phyloP scores from a whole-genome alignment of 192 early-diverging fungal genomes.

The Diversispora eburnea region DNA sequence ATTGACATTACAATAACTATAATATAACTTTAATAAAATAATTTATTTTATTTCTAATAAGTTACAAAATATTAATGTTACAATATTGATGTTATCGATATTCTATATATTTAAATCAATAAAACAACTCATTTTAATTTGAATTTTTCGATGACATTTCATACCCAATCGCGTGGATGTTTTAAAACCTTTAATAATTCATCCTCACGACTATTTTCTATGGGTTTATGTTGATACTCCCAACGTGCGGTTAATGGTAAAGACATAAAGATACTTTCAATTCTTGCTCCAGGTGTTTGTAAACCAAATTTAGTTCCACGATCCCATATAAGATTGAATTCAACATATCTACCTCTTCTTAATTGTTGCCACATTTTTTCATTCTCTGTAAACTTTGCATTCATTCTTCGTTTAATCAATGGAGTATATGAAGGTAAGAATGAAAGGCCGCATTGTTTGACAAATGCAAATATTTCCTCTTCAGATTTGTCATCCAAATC shows the following conservation, averaged over 20 bases:
- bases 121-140: too few relatives aligned
- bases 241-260: conserved; percentile 92
- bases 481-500: conserved; percentile 74
- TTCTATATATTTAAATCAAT: too few relatives aligned
- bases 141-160: not conserved
- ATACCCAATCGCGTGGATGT: conserved; percentile 72
- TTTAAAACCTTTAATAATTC: conserved; percentile 76
- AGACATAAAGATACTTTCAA: conserved; percentile 93
- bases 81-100: too few relatives aligned
- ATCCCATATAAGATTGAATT: conserved; percentile 97
- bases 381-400: conserved; percentile 69
- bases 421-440: conserved; percentile 88
- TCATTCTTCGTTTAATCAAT: conserved; percentile 75
- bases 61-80: too few relatives aligned
- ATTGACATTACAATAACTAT: too few relatives aligned
- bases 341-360: conserved; percentile 92
- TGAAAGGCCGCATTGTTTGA: conserved; percentile 74
- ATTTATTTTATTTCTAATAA: too few relatives aligned
- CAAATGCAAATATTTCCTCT: conserved; percentile 81
- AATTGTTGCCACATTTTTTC: conserved; percentile 94
- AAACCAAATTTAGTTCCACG: conserved; percentile 98
- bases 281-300: conserved; percentile 90
- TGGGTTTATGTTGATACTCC: conserved; percentile 85
- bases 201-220: conserved; percentile 66
- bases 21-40: too few relatives aligned